phyloP scores from a whole-genome alignment of 306 rosid genomes.

The Trifolium pratense region DNA sequence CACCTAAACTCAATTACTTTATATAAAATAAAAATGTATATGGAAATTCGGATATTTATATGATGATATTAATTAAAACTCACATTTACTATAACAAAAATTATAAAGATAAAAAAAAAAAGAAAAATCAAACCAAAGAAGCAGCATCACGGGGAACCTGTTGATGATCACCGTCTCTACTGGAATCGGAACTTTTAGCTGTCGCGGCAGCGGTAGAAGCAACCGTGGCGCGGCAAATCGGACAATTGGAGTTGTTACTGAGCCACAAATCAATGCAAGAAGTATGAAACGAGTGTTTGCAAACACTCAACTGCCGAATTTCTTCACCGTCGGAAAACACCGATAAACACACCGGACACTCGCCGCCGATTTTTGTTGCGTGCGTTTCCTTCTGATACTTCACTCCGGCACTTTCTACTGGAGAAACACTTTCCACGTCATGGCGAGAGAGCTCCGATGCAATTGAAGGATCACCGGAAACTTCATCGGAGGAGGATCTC shows the following conservation, averaged over 20 bases:
- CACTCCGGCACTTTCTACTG: slow-evolving; percentile 21
- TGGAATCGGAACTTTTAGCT: slow-evolving; percentile 36
- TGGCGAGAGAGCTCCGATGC: slow-evolving; percentile 29
- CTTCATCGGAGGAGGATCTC: slow-evolving; percentile 11
- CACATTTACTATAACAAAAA: neutral
- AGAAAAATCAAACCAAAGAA: slow-evolving; percentile 50
- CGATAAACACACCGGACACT: slow-evolving; percentile 84
- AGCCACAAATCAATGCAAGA: slow-evolving; percentile 76
- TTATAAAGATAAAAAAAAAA: neutral
- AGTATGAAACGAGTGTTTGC: slow-evolving; percentile 76
- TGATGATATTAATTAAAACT: neutral
- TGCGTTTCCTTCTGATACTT: slow-evolving; percentile 56
- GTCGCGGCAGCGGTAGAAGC: neutral
- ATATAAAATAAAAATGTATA: neutral
- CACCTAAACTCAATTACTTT: too few species aligned
- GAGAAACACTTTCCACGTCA: slow-evolving; percentile 29
- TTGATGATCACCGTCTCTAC: slow-evolving; percentile 45
- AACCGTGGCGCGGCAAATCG: slow-evolving; percentile 70
- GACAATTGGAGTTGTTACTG: slow-evolving; percentile 65
- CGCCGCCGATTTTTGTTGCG: slow-evolving; percentile 55
- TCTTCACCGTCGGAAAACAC: slow-evolving; percentile 70
- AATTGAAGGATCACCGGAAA: slow-evolving; percentile 32
- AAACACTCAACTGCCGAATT: slow-evolving; percentile 59
- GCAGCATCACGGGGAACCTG: slow-evolving; percentile 56
- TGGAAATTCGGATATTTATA: neutral